These are phyloP conservation scores for Acrodontium crateriforme DNA, from an alignment of 2,329 filamentous ascomycete genomes.

Conservation along the genomic window DNA sequence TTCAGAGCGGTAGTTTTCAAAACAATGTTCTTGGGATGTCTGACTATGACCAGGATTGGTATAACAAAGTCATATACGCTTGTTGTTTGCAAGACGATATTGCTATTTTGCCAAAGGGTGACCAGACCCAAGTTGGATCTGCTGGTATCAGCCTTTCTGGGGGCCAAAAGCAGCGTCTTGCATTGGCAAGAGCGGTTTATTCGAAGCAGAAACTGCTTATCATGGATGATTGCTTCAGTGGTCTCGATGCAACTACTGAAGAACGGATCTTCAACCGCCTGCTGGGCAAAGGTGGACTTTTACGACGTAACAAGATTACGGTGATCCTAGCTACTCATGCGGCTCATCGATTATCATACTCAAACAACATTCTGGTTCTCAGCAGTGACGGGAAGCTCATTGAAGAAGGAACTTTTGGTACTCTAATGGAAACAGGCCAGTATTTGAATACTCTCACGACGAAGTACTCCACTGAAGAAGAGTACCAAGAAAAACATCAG, in stretches of 20 bases:
- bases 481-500: too few species aligned
- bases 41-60: neutral
- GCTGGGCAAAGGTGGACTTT: neutral
- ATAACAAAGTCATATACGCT: neutral
- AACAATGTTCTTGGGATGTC: neutral
- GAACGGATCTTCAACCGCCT: neutral
- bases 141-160: neutral
- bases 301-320: neutral
- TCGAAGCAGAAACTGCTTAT: neutral
- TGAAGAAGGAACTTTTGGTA: neutral
- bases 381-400: neutral
- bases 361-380: neutral
- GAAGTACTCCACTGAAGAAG: too few species aligned
- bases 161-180: neutral
- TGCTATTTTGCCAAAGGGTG: neutral
- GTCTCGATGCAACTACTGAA: neutral
- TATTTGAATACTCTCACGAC: too few species aligned
- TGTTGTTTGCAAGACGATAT: constrained; percentile 1
- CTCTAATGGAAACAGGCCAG: neutral
- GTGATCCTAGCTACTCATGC: neutral
- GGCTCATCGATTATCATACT: neutral
- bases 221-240: constrained; percentile 1
- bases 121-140: neutral
- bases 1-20: neutral
- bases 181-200: neutral